These are phyloP conservation scores for Fusarium scirpi DNA, from an alignment of 2,329 filamentous ascomycete genomes.

Conservation along the genomic window DNA sequence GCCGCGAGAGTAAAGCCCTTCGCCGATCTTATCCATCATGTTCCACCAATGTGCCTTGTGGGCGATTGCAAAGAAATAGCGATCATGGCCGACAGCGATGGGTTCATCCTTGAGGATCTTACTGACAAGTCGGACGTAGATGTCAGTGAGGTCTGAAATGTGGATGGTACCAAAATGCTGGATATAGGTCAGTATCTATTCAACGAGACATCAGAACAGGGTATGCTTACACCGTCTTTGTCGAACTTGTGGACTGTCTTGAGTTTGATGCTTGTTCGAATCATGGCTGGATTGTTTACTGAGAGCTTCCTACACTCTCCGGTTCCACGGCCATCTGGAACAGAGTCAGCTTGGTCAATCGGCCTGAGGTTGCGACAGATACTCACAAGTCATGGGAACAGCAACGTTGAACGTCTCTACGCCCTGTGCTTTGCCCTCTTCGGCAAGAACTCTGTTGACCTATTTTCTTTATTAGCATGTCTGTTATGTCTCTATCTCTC, in stretches of 20 bases:
- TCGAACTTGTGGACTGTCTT: constrained; percentile 52
- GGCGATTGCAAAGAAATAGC: constrained; percentile 52
- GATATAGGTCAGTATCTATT: neutral
- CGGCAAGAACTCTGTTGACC: constrained; percentile 48
- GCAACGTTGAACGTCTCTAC: constrained; percentile 49
- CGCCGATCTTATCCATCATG: constrained; percentile 46
- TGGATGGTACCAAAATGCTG: constrained; percentile 47
- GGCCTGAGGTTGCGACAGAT: neutral
- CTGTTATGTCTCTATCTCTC: fast-evolving
- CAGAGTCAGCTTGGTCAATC: neutral
- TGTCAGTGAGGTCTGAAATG: constrained; percentile 49
- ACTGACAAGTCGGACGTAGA: constrained; percentile 48
- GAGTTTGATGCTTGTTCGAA: constrained; percentile 47
- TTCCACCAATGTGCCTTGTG: constrained; percentile 49
- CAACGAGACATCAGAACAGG: fast-evolving
- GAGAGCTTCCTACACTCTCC: constrained; percentile 52
- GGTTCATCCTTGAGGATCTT: constrained; percentile 47
- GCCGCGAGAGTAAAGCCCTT: constrained; percentile 45
- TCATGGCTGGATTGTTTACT: constrained; percentile 48
- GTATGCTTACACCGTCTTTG: constrained; percentile 46
- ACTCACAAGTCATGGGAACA: constrained; percentile 49
- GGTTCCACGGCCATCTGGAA: constrained; percentile 50
- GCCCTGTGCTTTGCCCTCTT: constrained; percentile 45
- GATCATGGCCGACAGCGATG: constrained; percentile 47
- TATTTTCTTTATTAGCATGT: neutral